A percentile compares a stretch with the other conserved stretches of the same genome.
These are phyloP conservation scores for Terfezia boudieri DNA, from an alignment of 495 filamentous ascomycete genomes.

Conservation along the genomic window DNA sequence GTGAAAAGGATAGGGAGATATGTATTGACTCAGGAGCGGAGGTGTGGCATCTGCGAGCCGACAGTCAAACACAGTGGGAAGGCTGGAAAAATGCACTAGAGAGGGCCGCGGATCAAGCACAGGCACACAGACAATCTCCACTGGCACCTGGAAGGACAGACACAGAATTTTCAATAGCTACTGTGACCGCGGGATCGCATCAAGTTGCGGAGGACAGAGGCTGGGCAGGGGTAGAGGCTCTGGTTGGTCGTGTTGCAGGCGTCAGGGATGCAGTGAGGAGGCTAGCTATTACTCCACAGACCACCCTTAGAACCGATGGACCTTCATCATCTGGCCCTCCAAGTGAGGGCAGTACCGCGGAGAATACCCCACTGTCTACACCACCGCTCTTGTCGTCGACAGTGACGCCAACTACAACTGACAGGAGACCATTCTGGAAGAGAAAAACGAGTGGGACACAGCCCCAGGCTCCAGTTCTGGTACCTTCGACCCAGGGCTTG, in stretches of 20 bases:
- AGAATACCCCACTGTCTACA: slow-evolving; percentile 23
- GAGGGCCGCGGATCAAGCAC: slow-evolving; percentile 31
- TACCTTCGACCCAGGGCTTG: neutral
- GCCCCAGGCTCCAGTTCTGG: neutral
- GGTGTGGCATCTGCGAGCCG: slow-evolving; percentile 84
- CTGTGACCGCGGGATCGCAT: neutral
- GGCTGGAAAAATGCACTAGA: slow-evolving; percentile 76
- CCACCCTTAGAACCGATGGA: slow-evolving; percentile 4
- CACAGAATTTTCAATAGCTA: slow-evolving; percentile 2
- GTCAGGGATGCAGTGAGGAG: slow-evolving; percentile 70
- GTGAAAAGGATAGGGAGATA: slow-evolving; percentile 69
- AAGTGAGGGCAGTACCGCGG: slow-evolving; percentile 21
- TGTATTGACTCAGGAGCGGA: slow-evolving; percentile 93
- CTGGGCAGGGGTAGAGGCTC: slow-evolving; percentile 61
- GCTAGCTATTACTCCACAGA: slow-evolving; percentile 58
- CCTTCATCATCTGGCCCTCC: slow-evolving; percentile 15
- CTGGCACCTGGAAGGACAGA: slow-evolving; percentile 11
- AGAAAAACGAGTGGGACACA: slow-evolving; percentile 41
- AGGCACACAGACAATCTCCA: slow-evolving; percentile 8
- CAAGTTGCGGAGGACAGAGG: slow-evolving; percentile 41
- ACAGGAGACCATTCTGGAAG: slow-evolving; percentile 64
- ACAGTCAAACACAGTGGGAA: slow-evolving; percentile 57
- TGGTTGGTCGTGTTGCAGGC: slow-evolving; percentile 65
- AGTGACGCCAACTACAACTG: slow-evolving; percentile 15
- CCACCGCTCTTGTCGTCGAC: slow-evolving; percentile 7